Percentiles rank a stretch among this genome's conserved stretches.
Conservation (phyloP, 1,284 basidiomycete species). For the Pterulicium gracile region DNA sequence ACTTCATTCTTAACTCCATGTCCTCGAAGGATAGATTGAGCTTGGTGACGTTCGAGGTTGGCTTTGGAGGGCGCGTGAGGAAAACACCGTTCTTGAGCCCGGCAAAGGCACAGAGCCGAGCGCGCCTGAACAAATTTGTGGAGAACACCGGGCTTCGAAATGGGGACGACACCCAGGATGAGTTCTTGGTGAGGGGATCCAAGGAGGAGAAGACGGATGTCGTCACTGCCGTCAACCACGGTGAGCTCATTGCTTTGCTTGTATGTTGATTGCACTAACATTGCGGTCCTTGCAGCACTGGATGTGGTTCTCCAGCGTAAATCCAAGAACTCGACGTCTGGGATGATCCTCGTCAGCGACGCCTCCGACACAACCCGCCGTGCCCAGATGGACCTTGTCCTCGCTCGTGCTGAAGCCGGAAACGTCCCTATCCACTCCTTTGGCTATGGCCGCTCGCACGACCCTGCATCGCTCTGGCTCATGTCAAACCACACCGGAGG, state of each 20-base stretch:
- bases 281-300: conserved; percentile 40
- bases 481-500: conserved; percentile 96
- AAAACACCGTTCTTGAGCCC: conserved; percentile 83
- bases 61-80: conserved; percentile 64
- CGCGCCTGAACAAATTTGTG: conserved; percentile 67
- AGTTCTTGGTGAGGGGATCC: conserved; percentile 67
- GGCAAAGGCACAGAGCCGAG: conserved; percentile 58
- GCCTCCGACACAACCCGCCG: conserved; percentile 81
- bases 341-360: conserved; percentile 90
- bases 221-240: conserved; percentile 91
- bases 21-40: conserved; percentile 72
- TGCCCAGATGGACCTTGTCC: conserved; percentile 98
- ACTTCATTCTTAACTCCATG: conserved; percentile 73
- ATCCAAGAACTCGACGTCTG: conserved; percentile 79
- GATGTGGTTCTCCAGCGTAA: conserved; percentile 93
- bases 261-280: conserved; percentile 2
- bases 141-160: conserved; percentile 28
- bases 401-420: conserved; percentile 91
- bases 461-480: conserved; percentile 96
- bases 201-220: conserved; percentile 91
- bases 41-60: conserved; percentile 84
- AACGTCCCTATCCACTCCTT: conserved; percentile 95
- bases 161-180: conserved; percentile 36
- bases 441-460: conserved; percentile 93
- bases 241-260: conserved; percentile 27